Conservation (phyloP, 225 moss, liverwort and hornwort species). For the Neckera pumila region DNA sequence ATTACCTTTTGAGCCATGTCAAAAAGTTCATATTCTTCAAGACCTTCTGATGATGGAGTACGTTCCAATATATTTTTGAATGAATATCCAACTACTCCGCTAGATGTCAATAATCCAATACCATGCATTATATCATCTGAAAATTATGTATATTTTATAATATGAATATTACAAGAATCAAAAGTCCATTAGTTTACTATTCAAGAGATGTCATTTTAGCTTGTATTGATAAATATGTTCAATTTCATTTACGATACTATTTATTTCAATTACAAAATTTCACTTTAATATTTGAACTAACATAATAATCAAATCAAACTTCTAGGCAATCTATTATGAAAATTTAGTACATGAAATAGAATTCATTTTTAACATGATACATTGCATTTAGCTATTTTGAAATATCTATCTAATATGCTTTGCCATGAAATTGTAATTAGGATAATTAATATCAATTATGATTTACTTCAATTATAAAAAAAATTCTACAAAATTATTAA, state of each 20-base stretch:
- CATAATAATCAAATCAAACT: fast-evolving
- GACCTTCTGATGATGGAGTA: conserved; percentile 52
- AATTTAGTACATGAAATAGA: background rate
- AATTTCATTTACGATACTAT: no score
- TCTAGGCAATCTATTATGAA: no score
- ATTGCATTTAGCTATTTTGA: fast-evolving
- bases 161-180: background rate
- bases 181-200: background rate
- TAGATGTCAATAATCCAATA: conserved; percentile 62
- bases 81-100: conserved; percentile 49
- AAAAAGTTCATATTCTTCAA: conserved; percentile 54
- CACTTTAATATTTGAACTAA: background rate
- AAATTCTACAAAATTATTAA: background rate
- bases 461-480: no score
- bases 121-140: conserved; percentile 73
- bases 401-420: background rate
- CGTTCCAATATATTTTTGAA: conserved; percentile 30
- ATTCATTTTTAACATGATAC: background rate
- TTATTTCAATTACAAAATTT: background rate
- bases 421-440: background rate
- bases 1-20: conserved; percentile 45
- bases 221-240: background rate
- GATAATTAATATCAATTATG: background rate
- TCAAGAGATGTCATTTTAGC: fast-evolving
- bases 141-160: background rate